Evolutionary conservation across 2,329 filamentous ascomycete genomes (phyloP).

Genomic region (Stagonosporopsis cucurbitacearum): DNA sequence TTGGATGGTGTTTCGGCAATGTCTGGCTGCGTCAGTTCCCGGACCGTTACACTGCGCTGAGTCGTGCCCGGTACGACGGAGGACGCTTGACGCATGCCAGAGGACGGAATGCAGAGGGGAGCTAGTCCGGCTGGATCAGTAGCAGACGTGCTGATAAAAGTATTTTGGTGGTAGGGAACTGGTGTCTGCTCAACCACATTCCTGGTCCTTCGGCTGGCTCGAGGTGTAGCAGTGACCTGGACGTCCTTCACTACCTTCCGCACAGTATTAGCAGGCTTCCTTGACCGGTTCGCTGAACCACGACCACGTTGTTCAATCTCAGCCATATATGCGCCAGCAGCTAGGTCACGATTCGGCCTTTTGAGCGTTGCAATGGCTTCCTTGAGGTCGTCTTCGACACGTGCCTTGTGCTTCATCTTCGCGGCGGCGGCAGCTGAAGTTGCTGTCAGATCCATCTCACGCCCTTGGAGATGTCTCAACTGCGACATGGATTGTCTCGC

Average conservation of each 20-base stretch:
- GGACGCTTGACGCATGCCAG: slow-evolving; percentile 42
- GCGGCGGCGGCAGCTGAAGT: slow-evolving; percentile 60
- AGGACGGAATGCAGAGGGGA: slow-evolving; percentile 50
- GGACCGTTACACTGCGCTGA: slow-evolving; percentile 39
- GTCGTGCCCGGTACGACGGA: slow-evolving; percentile 37
- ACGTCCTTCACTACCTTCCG: slow-evolving; percentile 43
- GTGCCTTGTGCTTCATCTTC: slow-evolving; percentile 69
- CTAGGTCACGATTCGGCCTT: slow-evolving; percentile 76
- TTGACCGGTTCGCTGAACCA: slow-evolving; percentile 31
- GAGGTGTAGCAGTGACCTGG: slow-evolving; percentile 54
- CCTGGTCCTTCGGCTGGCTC: slow-evolving; percentile 41
- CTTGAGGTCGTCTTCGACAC: slow-evolving; percentile 72
- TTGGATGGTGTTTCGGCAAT: slow-evolving; percentile 54
- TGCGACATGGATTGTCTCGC: slow-evolving; percentile 48
- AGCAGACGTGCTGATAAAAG: slow-evolving; percentile 27
- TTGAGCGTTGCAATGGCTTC: slow-evolving; percentile 76
- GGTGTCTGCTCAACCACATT: slow-evolving; percentile 42
- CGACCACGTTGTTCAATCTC: slow-evolving; percentile 66
- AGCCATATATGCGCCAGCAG: slow-evolving; percentile 70
- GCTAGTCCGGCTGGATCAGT: slow-evolving; percentile 32
- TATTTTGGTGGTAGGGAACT: slow-evolving; percentile 34
- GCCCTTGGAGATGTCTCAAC: slow-evolving; percentile 55
- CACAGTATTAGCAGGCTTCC: slow-evolving; percentile 38
- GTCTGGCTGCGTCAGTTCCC: slow-evolving; percentile 34
- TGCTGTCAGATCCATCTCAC: slow-evolving; percentile 63